phyloP scores from a whole-genome alignment of 75 land plant species.

The Larix kaempferi region DNA sequence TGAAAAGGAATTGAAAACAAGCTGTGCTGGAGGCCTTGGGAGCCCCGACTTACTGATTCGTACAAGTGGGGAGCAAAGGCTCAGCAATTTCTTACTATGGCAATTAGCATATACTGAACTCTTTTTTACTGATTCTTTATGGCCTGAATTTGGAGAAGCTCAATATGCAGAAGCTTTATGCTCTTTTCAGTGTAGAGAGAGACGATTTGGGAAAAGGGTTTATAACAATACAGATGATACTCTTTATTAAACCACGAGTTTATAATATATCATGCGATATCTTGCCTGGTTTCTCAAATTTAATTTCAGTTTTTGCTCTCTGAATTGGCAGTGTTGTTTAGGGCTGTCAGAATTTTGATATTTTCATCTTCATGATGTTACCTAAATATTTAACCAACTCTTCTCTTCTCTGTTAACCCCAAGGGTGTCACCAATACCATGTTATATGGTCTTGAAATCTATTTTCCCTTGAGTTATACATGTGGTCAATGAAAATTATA shows the following conservation, averaged over 20 bases:
- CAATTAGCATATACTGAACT: slow-evolving; percentile 76
- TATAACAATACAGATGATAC: not conserved
- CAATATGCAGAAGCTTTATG: slow-evolving; percentile 49
- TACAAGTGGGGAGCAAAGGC: slow-evolving; percentile 73
- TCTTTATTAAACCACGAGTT: not conserved
- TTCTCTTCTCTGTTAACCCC: not conserved
- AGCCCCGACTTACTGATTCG: slow-evolving; percentile 70
- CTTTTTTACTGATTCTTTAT: slow-evolving; percentile 36
- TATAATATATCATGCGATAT: slow-evolving; percentile 6
- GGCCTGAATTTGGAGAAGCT: slow-evolving; percentile 64
- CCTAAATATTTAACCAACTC: not conserved
- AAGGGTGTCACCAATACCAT: too few species aligned
- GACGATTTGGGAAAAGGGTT: slow-evolving; percentile 58
- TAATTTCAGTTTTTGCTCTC: not conserved
- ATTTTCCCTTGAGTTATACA: too few species aligned
- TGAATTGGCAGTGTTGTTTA: slow-evolving; percentile 1
- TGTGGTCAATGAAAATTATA: too few species aligned
- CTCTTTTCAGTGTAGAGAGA: slow-evolving; percentile 45
- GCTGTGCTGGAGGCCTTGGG: slow-evolving; percentile 24
- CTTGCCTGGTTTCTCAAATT: not conserved
- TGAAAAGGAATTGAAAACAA: slow-evolving; percentile 46
- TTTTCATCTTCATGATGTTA: not conserved
- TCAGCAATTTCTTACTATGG: slow-evolving; percentile 86
- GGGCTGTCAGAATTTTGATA: not conserved
- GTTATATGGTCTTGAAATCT: too few species aligned